phyloP scores from a whole-genome alignment of 495 filamentous ascomycete genomes.

The Podospora australis region DNA sequence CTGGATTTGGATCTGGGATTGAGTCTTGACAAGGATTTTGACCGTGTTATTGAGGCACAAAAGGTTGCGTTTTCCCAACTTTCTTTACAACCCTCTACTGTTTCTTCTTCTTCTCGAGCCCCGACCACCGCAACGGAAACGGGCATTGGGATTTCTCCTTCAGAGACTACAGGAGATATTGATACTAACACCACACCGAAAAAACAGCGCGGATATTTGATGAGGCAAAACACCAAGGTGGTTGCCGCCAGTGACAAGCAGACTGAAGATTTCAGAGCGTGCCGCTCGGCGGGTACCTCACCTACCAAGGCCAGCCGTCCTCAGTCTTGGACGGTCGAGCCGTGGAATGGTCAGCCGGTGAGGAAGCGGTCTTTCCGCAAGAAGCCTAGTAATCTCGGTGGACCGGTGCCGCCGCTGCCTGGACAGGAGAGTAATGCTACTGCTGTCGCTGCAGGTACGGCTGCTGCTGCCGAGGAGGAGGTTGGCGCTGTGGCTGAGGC shows the following conservation, averaged over 20 bases:
- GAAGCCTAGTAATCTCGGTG: conserved; percentile 37
- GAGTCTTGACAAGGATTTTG: conserved; percentile 86
- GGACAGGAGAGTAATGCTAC: conserved; percentile 76
- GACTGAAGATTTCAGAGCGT: conserved; percentile 42
- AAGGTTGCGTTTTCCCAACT: conserved; percentile 71
- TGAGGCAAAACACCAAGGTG: conserved; percentile 97
- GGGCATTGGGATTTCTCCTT: conserved; percentile 9
- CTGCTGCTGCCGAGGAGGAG: conserved; percentile 54
- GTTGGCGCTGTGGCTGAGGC: conserved; percentile 42
- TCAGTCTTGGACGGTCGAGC: conserved; percentile 91
- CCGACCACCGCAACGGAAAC: background rate
- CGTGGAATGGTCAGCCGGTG: conserved; percentile 74
- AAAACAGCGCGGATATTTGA: conserved; percentile 92
- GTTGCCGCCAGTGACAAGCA: conserved; percentile 76
- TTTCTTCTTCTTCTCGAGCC: too few species aligned
- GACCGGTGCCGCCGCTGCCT: conserved; percentile 73
- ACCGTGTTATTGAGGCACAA: conserved; percentile 92
- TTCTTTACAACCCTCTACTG: conserved; percentile 29
- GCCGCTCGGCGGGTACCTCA: conserved; percentile 61
- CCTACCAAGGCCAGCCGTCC: conserved; percentile 65
- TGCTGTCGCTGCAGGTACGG: conserved; percentile 39
- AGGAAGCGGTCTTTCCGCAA: conserved; percentile 63
- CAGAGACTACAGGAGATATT: conserved; percentile 7
- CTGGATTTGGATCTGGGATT: conserved; percentile 78
- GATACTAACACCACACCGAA: conserved; percentile 52